Base-by-base conservation (phyloP, 2,329 filamentous ascomycete species). In the Emmonsiellopsis sp. region DNA sequence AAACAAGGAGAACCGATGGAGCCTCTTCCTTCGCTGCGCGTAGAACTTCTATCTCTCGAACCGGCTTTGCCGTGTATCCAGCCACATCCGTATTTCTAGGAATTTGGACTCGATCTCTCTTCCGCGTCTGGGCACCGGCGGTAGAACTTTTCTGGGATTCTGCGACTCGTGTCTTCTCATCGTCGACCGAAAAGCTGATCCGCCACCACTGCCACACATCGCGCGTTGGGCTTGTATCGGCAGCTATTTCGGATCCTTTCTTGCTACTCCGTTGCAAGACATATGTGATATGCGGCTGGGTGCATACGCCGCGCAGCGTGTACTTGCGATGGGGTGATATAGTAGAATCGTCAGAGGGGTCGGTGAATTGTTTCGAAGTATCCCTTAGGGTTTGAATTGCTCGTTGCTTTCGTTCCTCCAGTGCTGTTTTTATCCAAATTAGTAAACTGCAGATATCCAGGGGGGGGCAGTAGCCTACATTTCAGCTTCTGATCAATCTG, bases 301-400 rank as follows among this genome's bases (percentile, higher is more conserved):
- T 83, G 38, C 79, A 79, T 5, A 84, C 76, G 31, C 81, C 81
- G 44, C 77, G 75, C 20, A 84, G 71, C 1, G 75, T 76, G 61
- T 84, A 84, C 49, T 73, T 76, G 59, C 75, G 64, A 48, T 71
- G 62, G 41, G 73, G 72, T 40, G 70, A 62, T 37, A 72, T 63
- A 10, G 69, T 63, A 11, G 65, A 65, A 37, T 73, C 65, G 31
- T 73, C 63, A 6, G 75, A 66, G 6, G 72, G 67, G 13, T 72
- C 69, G 7, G 76, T 79, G 55, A 79, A 72, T 26, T 70, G 65
- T 42, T 70, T 72, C 4, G 75, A 73, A 55, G 77, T 71, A 41
- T 63, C 61, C 34, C 71, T 69, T 20, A 79, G 67, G 10, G 67
- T 66, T 49, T 72, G 67, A 16, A 67, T 61, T 32, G 70, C 67